These are phyloP conservation scores for Hyphopichia buzzinii DNA, from an alignment of 1,139 yeast genomes.

Conservation along the genomic window DNA sequence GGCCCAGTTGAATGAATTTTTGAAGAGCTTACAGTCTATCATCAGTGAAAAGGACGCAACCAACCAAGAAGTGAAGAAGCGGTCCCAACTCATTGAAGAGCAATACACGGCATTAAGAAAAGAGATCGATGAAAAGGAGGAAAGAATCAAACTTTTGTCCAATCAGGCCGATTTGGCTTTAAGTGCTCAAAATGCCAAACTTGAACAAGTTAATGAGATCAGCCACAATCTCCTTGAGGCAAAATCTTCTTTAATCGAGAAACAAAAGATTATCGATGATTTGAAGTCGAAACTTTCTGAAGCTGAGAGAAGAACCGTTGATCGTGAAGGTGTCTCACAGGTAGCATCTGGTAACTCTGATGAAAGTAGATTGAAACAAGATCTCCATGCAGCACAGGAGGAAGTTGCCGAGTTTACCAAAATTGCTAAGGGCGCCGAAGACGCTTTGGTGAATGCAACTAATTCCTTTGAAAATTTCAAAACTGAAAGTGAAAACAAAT, in stretches of 20 bases:
- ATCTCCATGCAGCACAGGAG: conserved; percentile 35
- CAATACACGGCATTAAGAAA: conserved; percentile 52
- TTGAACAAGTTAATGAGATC: conserved; percentile 59
- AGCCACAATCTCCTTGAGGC: conserved; percentile 39
- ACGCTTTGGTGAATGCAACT: conserved; percentile 38
- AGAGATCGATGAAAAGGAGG: conserved; percentile 51
- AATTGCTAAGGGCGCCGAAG: conserved; percentile 43
- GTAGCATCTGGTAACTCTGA: neutral
- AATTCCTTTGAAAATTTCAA: conserved; percentile 36
- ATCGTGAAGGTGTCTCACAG: neutral
- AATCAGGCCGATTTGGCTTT: conserved; percentile 56
- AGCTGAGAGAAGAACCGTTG: neutral
- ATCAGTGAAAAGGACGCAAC: conserved; percentile 62
- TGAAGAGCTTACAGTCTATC: conserved; percentile 60
- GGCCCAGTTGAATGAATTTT: conserved; percentile 54
- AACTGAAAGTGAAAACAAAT: conserved; percentile 22
- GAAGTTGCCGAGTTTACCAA: conserved; percentile 38
- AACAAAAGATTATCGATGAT: conserved; percentile 22
- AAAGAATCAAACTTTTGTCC: conserved; percentile 43
- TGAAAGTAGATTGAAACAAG: conserved; percentile 21
- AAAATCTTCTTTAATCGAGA: conserved; percentile 38
- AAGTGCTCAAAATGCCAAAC: conserved; percentile 63
- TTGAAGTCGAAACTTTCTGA: conserved; percentile 24
- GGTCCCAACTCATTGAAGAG: conserved; percentile 50
- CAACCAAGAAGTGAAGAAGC: conserved; percentile 48